Evolutionary conservation across 2,329 filamentous ascomycete species (phyloP).

Genomic region (Trichophyton equinum): DNA sequence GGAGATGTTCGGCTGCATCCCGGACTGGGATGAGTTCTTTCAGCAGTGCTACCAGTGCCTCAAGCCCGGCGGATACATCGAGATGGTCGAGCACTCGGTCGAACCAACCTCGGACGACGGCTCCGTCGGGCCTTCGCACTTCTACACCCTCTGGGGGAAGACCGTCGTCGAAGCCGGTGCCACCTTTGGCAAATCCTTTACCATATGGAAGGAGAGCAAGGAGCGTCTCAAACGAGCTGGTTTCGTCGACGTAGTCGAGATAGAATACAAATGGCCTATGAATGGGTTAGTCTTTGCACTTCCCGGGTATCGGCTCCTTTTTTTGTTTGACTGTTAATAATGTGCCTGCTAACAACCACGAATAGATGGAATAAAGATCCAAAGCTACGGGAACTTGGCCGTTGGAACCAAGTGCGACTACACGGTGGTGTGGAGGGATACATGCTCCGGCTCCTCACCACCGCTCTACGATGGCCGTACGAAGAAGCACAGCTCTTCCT

Average conservation of each 20-base stretch:
- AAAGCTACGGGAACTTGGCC: constrained; percentile 6
- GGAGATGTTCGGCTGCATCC: constrained; percentile 34
- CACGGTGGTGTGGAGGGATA: constrained; percentile 6
- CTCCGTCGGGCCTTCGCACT: constrained; percentile 12
- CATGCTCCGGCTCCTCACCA: constrained; percentile 6
- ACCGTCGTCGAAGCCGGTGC: constrained; percentile 14
- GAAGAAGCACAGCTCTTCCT: constrained; percentile 9
- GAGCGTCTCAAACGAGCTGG: constrained; percentile 25
- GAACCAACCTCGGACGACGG: constrained; percentile 17
- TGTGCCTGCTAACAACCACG: background rate
- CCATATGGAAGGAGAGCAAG: constrained; percentile 18
- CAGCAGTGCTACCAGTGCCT: constrained; percentile 25
- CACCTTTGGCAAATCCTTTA: constrained; percentile 18
- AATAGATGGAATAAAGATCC: constrained; percentile 29
- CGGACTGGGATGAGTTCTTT: constrained; percentile 36
- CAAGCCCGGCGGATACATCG: constrained; percentile 27
- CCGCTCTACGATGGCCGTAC: constrained; percentile 15
- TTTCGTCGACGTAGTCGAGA: constrained; percentile 35
- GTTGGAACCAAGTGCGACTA: constrained; percentile 5
- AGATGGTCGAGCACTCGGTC: constrained; percentile 23
- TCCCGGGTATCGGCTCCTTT: no score
- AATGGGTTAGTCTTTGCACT: constrained; percentile 1
- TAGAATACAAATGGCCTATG: constrained; percentile 31
- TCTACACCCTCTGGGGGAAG: constrained; percentile 13
- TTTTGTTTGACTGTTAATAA: background rate